phyloP scores from a whole-genome alignment of 2,329 filamentous ascomycete species.

The Gyromitra esculenta region DNA sequence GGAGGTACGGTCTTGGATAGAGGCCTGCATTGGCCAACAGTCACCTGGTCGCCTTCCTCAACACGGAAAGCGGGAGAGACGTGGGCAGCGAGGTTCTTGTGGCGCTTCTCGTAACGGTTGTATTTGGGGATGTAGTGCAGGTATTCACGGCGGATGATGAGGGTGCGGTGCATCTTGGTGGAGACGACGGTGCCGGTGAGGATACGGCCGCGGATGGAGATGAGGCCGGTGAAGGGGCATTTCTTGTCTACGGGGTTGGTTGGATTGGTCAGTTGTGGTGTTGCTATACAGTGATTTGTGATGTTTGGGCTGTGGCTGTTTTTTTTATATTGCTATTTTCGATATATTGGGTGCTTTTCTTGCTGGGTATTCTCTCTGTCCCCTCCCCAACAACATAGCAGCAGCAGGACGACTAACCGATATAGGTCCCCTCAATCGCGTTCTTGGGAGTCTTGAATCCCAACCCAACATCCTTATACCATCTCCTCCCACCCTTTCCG shows the following conservation, averaged over 20 bases:
- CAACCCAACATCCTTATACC: slow-evolving; percentile 99
- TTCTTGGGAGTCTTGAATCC: slow-evolving; percentile 98
- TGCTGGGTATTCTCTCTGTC: background rate
- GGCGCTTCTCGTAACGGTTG: slow-evolving; percentile 99
- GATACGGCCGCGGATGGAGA: slow-evolving; percentile 99
- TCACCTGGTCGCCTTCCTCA: slow-evolving; percentile 98
- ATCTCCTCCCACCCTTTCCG: slow-evolving; percentile 93
- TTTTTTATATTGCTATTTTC: background rate
- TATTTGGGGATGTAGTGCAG: slow-evolving; percentile 99
- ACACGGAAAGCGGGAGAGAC: slow-evolving; percentile 99
- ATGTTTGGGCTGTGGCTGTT: background rate
- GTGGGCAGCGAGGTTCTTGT: slow-evolving; percentile 99
- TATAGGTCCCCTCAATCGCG: slow-evolving; percentile 98
- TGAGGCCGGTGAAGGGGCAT: slow-evolving; percentile 99
- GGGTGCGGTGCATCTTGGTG: slow-evolving; percentile 99
- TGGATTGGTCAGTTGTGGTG: background rate
- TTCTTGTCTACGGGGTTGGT: slow-evolving; percentile 85
- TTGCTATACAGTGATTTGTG: slow-evolving; percentile 1
- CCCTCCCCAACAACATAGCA: slow-evolving; percentile 18
- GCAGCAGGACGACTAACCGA: slow-evolving; percentile 75
- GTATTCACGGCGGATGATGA: slow-evolving; percentile 99
- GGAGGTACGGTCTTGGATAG: slow-evolving; percentile 93
- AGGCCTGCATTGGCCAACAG: slow-evolving; percentile 98
- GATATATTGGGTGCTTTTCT: slow-evolving; percentile 7
- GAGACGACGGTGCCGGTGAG: slow-evolving; percentile 98